A percentile compares a stretch with the other conserved stretches of the same genome.
phyloP scores from a whole-genome alignment of 352 stramenopile species.

The Thraustochytrium striatum region DNA sequence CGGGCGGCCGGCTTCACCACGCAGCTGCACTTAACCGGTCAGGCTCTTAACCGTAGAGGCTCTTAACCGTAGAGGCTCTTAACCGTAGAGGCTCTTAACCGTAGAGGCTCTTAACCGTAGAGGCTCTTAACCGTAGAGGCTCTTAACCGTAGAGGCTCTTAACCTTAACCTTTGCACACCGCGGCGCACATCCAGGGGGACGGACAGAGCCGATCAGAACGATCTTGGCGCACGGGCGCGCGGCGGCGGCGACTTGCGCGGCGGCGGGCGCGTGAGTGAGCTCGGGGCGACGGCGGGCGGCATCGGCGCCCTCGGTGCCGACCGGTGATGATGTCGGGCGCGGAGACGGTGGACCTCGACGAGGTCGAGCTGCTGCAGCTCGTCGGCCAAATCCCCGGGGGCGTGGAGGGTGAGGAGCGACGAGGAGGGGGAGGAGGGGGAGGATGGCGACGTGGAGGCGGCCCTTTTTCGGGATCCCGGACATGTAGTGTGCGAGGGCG shows the following conservation, averaged over 20 bases:
- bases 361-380: constrained; percentile 8
- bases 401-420: not conserved
- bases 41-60: too few species aligned
- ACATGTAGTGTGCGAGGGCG: not conserved
- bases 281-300: not conserved
- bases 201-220: not conserved
- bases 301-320: not conserved
- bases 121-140: too few species aligned
- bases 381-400: not conserved
- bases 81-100: too few species aligned
- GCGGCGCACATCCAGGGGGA: too few species aligned
- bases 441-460: not conserved
- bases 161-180: too few species aligned
- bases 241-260: not conserved
- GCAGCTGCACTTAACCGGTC: too few species aligned
- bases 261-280: not conserved
- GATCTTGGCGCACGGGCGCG: not conserved
- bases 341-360: not conserved
- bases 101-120: too few species aligned
- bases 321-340: too few species aligned
- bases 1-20: too few species aligned
- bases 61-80: too few species aligned
- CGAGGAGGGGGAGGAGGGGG: not conserved
- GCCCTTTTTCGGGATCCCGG: not conserved
- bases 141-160: too few species aligned